Evolutionary conservation across 2,329 filamentous ascomycete species (phyloP).

Genomic region (Nakataea oryzae): DNA sequence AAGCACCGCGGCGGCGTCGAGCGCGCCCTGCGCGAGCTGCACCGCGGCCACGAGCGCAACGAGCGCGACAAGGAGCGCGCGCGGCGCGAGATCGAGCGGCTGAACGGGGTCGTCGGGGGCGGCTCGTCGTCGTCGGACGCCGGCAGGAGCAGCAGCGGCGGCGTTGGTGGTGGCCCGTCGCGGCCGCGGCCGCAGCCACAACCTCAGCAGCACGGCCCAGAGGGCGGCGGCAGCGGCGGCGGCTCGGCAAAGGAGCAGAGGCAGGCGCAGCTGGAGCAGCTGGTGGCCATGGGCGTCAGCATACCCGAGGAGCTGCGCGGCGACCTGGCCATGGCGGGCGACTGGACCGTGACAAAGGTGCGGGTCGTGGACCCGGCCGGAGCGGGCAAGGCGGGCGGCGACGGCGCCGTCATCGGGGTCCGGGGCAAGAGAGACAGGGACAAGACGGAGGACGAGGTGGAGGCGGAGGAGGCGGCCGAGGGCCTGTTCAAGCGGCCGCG

Average conservation of each 20-base stretch:
- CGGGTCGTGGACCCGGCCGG: slow-evolving; percentile 38
- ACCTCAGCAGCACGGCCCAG: slow-evolving; percentile 7
- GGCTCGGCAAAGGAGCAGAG: slow-evolving; percentile 52
- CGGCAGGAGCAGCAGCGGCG: slow-evolving; percentile 6
- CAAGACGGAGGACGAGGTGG: slow-evolving; percentile 47
- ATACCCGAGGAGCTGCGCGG: slow-evolving; percentile 69
- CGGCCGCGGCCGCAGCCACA: background rate
- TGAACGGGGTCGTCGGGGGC: slow-evolving; percentile 60
- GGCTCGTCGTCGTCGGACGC: slow-evolving; percentile 15
- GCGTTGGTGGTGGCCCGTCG: background rate
- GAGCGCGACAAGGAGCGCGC: slow-evolving; percentile 74
- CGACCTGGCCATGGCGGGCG: slow-evolving; percentile 79
- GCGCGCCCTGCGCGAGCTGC: slow-evolving; percentile 79
- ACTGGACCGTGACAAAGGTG: slow-evolving; percentile 69
- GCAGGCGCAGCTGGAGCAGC: slow-evolving; percentile 76
- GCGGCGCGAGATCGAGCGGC: slow-evolving; percentile 71
- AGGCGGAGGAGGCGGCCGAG: slow-evolving; percentile 48
- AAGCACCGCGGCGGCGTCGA: slow-evolving; percentile 82
- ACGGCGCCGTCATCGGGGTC: slow-evolving; percentile 42
- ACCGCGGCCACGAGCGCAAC: slow-evolving; percentile 72
- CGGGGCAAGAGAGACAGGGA: slow-evolving; percentile 49
- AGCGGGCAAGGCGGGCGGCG: slow-evolving; percentile 28
- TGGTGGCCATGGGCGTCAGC: slow-evolving; percentile 77
- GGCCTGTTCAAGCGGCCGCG: slow-evolving; percentile 49
- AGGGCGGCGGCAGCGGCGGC: slow-evolving; percentile 21